Evolutionary conservation across 768 basidiomycete genomes (phyloP).

Genomic region (Solioccasus polychromus): DNA sequence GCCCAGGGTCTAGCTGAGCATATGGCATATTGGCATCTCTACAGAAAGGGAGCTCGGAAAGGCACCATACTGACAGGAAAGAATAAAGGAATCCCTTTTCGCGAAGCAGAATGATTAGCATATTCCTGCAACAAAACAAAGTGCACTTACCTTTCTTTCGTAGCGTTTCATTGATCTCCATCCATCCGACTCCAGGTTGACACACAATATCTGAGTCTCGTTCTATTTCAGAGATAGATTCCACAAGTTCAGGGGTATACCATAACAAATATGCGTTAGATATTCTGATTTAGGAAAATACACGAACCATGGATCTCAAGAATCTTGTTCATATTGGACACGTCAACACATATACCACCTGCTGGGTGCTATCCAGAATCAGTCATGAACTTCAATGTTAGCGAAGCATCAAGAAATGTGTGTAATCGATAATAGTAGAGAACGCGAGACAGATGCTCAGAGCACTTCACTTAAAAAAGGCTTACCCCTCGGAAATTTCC

Average conservation of each 20-base stretch:
- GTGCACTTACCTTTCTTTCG: constrained; percentile 48
- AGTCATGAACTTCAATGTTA: too few species aligned
- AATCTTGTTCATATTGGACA: constrained; percentile 77
- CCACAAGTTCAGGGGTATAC: background rate
- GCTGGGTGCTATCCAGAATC: constrained; percentile 13
- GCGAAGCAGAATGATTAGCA: background rate
- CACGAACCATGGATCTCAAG: constrained; percentile 65
- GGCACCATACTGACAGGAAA: constrained; percentile 57
- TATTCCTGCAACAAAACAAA: background rate
- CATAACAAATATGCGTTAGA: background rate
- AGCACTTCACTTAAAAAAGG: too few species aligned
- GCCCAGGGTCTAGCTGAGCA: constrained; percentile 68
- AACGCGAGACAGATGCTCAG: too few species aligned
- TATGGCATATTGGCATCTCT: background rate
- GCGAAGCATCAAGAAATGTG: background rate
- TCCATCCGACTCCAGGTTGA: constrained; percentile 71
- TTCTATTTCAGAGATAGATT: constrained; percentile 36
- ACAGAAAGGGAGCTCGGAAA: background rate
- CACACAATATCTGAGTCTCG: constrained; percentile 71
- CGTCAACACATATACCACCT: constrained; percentile 78
- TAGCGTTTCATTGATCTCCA: constrained; percentile 67
- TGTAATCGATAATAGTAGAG: background rate
- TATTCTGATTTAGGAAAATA: background rate
- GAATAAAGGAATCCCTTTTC: constrained; percentile 71
- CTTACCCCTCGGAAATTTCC: constrained; percentile 69